These are phyloP conservation scores for Aegilops sharonensis DNA, from an alignment of 176 grass and related monocot genomes.

Conservation along the genomic window DNA sequence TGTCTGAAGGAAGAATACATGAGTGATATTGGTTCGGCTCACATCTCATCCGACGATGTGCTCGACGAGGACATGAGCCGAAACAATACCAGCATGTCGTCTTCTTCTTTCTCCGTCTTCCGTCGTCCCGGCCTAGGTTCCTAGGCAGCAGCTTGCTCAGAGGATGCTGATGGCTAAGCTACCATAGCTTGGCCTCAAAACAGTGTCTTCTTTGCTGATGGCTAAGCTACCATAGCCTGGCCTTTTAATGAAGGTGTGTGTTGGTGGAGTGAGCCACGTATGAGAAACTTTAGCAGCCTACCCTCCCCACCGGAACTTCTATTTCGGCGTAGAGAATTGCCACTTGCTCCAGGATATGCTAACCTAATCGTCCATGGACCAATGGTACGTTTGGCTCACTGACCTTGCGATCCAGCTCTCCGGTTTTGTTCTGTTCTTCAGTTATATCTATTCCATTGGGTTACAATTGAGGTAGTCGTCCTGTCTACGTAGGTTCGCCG, in stretches of 20 bases:
- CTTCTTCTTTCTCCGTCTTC: constrained; percentile 39
- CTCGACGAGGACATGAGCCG: constrained; percentile 48
- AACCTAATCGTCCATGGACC: neutral
- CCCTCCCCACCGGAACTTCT: neutral
- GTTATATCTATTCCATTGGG: neutral
- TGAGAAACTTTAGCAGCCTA: neutral
- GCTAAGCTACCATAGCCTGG: constrained; percentile 9
- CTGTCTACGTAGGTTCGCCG: neutral
- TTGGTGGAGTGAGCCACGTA: constrained; percentile 32
- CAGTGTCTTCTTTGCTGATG: neutral
- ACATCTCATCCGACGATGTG: constrained; percentile 20
- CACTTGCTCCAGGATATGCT: constrained; percentile 27
- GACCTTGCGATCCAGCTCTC: neutral
- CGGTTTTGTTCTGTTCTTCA: neutral
- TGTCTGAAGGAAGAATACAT: constrained; percentile 59
- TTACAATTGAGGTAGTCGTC: constrained; percentile 13
- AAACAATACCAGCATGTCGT: constrained; percentile 64
- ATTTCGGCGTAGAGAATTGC: neutral
- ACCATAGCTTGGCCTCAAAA: neutral
- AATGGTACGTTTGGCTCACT: neutral
- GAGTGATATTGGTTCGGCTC: constrained; percentile 81
- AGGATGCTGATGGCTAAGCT: too few relatives aligned
- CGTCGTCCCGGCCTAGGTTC: neutral
- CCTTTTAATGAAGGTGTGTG: constrained; percentile 30
- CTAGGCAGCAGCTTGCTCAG: neutral